Evolutionary conservation across 805 yeast species (phyloP).

Genomic region (Candida khao-thaluensis): DNA sequence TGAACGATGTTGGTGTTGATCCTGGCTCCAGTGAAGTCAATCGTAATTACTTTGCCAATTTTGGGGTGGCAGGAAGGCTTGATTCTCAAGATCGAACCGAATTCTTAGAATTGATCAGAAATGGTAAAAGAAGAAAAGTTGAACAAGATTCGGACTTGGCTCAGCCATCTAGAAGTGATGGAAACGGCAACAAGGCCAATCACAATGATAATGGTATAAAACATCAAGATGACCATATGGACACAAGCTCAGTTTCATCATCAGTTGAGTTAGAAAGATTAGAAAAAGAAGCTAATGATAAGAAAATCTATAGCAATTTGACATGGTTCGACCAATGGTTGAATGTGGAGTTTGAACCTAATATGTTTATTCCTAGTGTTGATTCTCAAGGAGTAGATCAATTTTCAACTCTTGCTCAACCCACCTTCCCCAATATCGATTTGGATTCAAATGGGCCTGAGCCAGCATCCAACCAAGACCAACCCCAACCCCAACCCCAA

Average conservation of each 20-base stretch:
- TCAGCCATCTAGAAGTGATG: not conserved
- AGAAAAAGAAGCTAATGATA: conserved; percentile 20
- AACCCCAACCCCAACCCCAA: too few relatives aligned
- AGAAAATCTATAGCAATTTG: conserved; percentile 40
- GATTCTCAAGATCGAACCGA: conserved; percentile 7
- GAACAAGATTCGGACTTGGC: not conserved
- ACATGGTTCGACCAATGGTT: conserved; percentile 60
- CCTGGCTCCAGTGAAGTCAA: conserved; percentile 56
- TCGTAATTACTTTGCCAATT: conserved; percentile 45
- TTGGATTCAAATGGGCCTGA: not conserved
- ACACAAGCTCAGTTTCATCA: not conserved
- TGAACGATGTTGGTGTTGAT: conserved; percentile 47
- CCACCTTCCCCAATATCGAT: not conserved
- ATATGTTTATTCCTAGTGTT: not conserved
- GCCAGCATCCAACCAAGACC: too few relatives aligned
- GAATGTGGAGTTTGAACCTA: conserved; percentile 17
- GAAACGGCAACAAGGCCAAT: not conserved
- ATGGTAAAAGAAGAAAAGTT: conserved; percentile 12
- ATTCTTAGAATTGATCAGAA: conserved; percentile 12
- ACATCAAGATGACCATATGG: not conserved
- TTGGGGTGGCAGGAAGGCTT: conserved; percentile 29
- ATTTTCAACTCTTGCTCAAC: not conserved
- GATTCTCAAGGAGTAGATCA: not conserved
- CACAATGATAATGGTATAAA: not conserved
- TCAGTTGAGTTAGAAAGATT: conserved; percentile 3